Conservation (phyloP, 345 rosid genomes). For the Eucalyptus sp. region DNA sequence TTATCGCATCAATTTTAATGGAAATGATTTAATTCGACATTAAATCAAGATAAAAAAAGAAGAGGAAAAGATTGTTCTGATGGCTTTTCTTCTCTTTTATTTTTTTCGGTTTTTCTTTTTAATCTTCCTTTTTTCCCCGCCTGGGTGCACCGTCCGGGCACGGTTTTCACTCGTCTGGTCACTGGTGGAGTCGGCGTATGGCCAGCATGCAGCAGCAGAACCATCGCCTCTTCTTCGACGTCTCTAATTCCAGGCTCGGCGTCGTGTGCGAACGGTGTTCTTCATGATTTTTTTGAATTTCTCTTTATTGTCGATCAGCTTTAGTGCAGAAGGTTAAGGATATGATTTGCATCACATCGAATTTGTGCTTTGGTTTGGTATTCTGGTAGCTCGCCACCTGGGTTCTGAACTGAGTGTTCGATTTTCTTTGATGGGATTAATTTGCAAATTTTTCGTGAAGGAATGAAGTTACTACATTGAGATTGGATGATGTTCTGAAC, state of each 20-base stretch:
- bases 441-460: not conserved
- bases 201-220: conserved; percentile 97
- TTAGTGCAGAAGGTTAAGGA: not conserved
- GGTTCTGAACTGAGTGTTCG: not conserved
- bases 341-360: not conserved
- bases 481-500: not conserved
- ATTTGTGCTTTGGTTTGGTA: not conserved
- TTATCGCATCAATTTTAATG: no score
- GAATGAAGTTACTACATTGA: not conserved
- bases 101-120: not conserved
- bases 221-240: conserved; percentile 71
- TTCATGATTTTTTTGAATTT: not conserved
- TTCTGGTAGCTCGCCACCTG: not conserved
- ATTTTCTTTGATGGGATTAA: not conserved
- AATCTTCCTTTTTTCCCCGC: not conserved
- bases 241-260: conserved; percentile 78
- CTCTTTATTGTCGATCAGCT: not conserved
- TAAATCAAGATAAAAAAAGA: not conserved
- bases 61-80: not conserved
- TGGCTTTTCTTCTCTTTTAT: not conserved
- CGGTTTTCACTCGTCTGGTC: conserved; percentile 46
- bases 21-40: no score
- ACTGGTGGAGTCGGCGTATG: conserved; percentile 64
- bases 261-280: conserved; percentile 75
- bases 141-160: conserved; percentile 19